Evolutionary conservation across 768 basidiomycete genomes (phyloP).

Genomic region (Tricholomella constricta): DNA sequence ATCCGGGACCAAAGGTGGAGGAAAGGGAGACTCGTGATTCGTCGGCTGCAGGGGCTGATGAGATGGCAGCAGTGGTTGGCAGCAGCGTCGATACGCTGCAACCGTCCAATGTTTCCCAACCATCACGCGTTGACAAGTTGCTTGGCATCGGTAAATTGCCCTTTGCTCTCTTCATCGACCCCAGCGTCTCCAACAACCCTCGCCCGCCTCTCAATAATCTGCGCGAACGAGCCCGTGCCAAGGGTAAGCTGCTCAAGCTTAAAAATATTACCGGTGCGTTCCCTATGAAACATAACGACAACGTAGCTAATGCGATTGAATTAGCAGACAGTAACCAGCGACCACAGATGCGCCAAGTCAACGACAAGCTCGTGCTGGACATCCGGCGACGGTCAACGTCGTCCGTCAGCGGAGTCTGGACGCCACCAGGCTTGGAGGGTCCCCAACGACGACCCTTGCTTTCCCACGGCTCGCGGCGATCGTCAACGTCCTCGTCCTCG

Average conservation of each 20-base stretch:
- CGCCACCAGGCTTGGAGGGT: constrained; percentile 14
- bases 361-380: constrained; percentile 21
- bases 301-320: neutral
- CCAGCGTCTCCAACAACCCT: constrained; percentile 1
- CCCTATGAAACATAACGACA: no score
- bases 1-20: constrained; percentile 37
- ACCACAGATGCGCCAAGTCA: constrained; percentile 10
- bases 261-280: constrained; percentile 9
- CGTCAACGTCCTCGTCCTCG: constrained; percentile 30
- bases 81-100: constrained; percentile 9
- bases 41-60: constrained; percentile 14
- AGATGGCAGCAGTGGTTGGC: constrained; percentile 1
- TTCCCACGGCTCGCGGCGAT: constrained; percentile 31
- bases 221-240: constrained; percentile 17
- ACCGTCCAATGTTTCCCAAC: constrained; percentile 7
- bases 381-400: constrained; percentile 19
- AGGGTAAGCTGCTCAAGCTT: constrained; percentile 19
- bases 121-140: constrained; percentile 16
- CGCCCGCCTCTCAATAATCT: constrained; percentile 15
- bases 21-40: constrained; percentile 13
- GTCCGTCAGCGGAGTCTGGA: neutral
- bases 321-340: neutral
- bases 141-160: constrained; percentile 17
- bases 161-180: constrained; percentile 14
- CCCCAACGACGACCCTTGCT: constrained; percentile 36